Evolutionary conservation across 768 basidiomycete species (phyloP).

Genomic region (Gautieria morchelliformis): DNA sequence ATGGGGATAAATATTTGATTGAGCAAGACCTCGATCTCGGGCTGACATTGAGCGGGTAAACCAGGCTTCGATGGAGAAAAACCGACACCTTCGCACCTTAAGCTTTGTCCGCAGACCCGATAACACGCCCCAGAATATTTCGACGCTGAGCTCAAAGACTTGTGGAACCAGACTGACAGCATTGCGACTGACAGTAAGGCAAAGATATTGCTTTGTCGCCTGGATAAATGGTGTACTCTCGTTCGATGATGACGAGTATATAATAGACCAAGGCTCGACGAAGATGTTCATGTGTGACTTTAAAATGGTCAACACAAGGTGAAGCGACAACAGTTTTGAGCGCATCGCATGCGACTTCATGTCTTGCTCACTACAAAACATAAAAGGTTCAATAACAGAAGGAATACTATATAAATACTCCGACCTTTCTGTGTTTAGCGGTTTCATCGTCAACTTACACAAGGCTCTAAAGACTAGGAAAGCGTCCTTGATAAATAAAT

Average conservation of each 20-base stretch:
- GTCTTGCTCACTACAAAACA: constrained; percentile 71
- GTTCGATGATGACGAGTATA: constrained; percentile 81
- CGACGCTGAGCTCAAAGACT: constrained; percentile 96
- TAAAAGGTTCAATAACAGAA: constrained; percentile 11
- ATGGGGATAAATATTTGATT: constrained; percentile 99
- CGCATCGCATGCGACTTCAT: constrained; percentile 95
- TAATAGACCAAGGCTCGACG: constrained; percentile 78
- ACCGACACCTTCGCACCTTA: constrained; percentile 50
- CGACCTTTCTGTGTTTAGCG: constrained; percentile 86
- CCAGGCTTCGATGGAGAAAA: not conserved
- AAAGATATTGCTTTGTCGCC: constrained; percentile 93
- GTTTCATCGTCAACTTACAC: constrained; percentile 98
- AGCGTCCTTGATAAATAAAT: constrained; percentile 93
- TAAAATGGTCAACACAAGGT: constrained; percentile 86
- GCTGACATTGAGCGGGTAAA: constrained; percentile 37
- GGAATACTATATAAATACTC: constrained; percentile 12
- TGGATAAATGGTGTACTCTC: constrained; percentile 88
- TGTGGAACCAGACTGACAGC: constrained; percentile 92
- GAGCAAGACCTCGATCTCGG: constrained; percentile 97
- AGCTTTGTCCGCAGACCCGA: constrained; percentile 90
- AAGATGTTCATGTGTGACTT: constrained; percentile 88
- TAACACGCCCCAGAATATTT: constrained; percentile 97
- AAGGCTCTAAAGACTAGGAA: constrained; percentile 96
- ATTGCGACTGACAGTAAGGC: constrained; percentile 85
- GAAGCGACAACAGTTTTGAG: constrained; percentile 88